Conservation (phyloP, 192 early-diverging fungal species). For the Rhizophagus sp. region DNA sequence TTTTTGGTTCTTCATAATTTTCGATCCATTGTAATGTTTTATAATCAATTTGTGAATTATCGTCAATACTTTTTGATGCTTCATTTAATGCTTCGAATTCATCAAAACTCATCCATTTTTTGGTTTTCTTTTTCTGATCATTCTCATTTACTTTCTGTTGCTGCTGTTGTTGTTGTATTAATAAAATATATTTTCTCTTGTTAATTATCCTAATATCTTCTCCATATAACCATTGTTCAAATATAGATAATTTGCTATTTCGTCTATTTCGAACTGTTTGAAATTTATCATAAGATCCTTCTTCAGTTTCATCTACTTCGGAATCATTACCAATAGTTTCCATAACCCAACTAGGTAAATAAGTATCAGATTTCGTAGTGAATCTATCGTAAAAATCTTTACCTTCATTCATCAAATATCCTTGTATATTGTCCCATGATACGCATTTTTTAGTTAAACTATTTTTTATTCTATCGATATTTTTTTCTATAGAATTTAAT, state of each 20-base stretch:
- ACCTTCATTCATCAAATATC: slow-evolving; percentile 13
- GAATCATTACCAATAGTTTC: neutral
- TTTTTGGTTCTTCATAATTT: neutral
- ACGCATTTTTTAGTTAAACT: slow-evolving; percentile 8
- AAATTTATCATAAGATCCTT: neutral
- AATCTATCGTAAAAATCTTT: slow-evolving; percentile 23
- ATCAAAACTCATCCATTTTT: no score
- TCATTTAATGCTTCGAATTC: no score
- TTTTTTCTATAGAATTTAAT: slow-evolving; percentile 7
- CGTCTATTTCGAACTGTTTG: neutral
- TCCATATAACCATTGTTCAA: neutral
- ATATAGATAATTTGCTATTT: neutral
- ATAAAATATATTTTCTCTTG: neutral
- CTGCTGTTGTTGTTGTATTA: neutral
- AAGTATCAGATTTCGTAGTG: neutral
- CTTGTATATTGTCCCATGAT: slow-evolving; percentile 25
- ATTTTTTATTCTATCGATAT: slow-evolving; percentile 28
- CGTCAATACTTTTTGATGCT: no score
- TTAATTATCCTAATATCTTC: neutral
- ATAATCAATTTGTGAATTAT: neutral
- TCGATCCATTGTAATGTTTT: neutral
- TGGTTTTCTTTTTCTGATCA: no score
- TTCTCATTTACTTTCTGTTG: no score
- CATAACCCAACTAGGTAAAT: neutral
- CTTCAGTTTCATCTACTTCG: neutral